phyloP scores from a whole-genome alignment of 1,139 yeast genomes.

The Debaryomycetaceae sp. region DNA sequence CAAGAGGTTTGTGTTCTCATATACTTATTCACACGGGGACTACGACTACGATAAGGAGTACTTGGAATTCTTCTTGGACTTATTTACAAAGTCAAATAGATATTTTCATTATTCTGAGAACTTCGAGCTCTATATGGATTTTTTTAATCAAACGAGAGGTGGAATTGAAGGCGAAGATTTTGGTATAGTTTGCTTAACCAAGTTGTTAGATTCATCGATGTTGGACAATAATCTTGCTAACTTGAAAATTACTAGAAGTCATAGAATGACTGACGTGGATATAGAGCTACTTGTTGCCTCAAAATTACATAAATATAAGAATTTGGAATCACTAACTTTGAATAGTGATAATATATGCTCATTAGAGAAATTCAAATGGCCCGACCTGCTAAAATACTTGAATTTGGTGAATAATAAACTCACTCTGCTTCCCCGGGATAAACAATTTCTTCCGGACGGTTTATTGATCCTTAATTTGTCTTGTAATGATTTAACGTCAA shows the following conservation, averaged over 20 bases:
- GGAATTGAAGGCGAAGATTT: neutral
- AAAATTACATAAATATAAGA: slow-evolving; percentile 8
- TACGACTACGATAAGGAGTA: slow-evolving; percentile 1
- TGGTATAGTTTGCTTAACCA: slow-evolving; percentile 1
- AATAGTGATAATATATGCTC: slow-evolving; percentile 10
- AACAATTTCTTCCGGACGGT: slow-evolving; percentile 12
- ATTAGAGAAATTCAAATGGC: slow-evolving; percentile 10
- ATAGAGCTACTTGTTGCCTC: slow-evolving; percentile 5
- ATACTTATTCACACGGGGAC: slow-evolving; percentile 4
- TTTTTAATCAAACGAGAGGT: slow-evolving; percentile 10
- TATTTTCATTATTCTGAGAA: slow-evolving; percentile 7
- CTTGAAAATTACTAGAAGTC: slow-evolving; percentile 13
- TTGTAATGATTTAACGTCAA: slow-evolving; percentile 12
- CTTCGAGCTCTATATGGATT: slow-evolving; percentile 14
- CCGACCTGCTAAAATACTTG: slow-evolving; percentile 10
- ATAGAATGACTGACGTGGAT: slow-evolving; percentile 8
- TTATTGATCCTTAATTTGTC: slow-evolving; percentile 13
- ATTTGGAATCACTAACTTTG: slow-evolving; percentile 12
- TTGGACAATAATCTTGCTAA: slow-evolving; percentile 11
- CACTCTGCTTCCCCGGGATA: slow-evolving; percentile 9
- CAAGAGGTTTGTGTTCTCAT: slow-evolving; percentile 13
- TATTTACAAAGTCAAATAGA: slow-evolving; percentile 2
- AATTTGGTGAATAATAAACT: slow-evolving; percentile 14
- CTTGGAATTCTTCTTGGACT: slow-evolving; percentile 2
- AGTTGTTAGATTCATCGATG: slow-evolving; percentile 6